Base-by-base conservation (phyloP, 805 yeast genomes). In the Candida tammaniensis region DNA sequence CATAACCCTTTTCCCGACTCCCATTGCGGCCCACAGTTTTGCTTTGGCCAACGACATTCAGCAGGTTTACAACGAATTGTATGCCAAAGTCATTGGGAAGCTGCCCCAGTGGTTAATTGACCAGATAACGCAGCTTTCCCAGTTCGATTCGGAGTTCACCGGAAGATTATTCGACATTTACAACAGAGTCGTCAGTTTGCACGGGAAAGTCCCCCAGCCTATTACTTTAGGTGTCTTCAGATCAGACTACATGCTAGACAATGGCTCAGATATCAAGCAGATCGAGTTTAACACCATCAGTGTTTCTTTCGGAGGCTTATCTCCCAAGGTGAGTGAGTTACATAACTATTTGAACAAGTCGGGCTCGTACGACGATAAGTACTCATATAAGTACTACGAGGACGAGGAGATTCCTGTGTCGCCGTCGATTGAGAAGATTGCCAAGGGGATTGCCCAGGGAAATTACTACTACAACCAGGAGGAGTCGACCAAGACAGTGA, bases 201-300 rank as follows among this genome's bases (percentile, higher is more conserved):
- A 53, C 15, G 60, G 61, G 5, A 45, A 51, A 15, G 63, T 79
- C 24, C 62, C 60, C 2, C 96, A 85, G 53, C 76, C 79, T 1
- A 66, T 86, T 23, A 74, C 88, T 0, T 67, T 89, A 28, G 98
- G 97, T 0, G 59, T 93, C 7, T 89, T 88, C 57, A 75, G 98
- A 55, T 82, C 94, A 0, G 98, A 93, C 53, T 93, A 91, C 51
- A 78, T 93, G 79, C 52, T 57, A 38, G 54, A 72, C n/a, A 52
- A 55, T 5, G 59, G 59, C 10, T 40, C 38, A 5, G 55, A 59
- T 17, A 82, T 91, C 50, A 89, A 91, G 54, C 98, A 93, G 59
- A 93, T 93, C 33, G 99, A 93, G 57, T 91, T 91, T 65, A 93
- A 93, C 60, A 89, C 98, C 1, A 86, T 93, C 3, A 84, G 96